A percentile compares a stretch with the other conserved stretches of the same genome.
Evolutionary conservation across 805 yeast species (phyloP).

Genomic region (Kazachstania africana): DNA sequence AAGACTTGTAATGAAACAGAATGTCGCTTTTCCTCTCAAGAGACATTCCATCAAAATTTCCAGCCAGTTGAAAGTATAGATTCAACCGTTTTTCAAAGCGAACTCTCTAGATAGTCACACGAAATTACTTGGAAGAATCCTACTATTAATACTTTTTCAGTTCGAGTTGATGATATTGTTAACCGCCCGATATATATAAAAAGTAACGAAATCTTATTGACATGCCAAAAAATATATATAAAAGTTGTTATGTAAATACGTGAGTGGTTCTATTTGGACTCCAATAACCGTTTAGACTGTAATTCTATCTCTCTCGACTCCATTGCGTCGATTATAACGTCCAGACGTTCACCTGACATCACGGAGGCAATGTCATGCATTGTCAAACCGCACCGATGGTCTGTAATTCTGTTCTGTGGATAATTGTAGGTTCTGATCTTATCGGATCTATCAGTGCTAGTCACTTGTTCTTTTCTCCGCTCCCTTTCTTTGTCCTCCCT

Average conservation of each 20-base stretch:
- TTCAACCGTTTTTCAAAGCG: too few relatives aligned
- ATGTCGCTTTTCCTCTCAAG: neutral
- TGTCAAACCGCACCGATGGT: constrained; percentile 78
- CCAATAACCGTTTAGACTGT: constrained; percentile 30
- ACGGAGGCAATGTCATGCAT: constrained; percentile 64
- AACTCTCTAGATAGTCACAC: too few relatives aligned
- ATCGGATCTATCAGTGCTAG: constrained; percentile 82
- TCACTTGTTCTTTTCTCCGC: constrained; percentile 70
- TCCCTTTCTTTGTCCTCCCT: constrained; percentile 53
- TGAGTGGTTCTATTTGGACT: neutral
- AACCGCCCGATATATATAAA: too few relatives aligned
- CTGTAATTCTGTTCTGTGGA: constrained; percentile 87
- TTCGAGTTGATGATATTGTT: too few relatives aligned
- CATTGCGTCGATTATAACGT: constrained; percentile 43
- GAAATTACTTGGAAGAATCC: too few relatives aligned
- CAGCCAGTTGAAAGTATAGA: too few relatives aligned
- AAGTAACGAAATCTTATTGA: too few relatives aligned
- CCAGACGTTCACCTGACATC: constrained; percentile 47
- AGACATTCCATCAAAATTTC: too few relatives aligned
- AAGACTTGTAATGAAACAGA: constrained; percentile 8
- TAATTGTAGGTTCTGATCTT: constrained; percentile 89
- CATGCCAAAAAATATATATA: too few relatives aligned
- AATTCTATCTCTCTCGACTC: constrained; percentile 35
- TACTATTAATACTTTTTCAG: too few relatives aligned
- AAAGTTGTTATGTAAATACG: too few relatives aligned